These are phyloP conservation scores for Parathielavia appendiculata DNA, from an alignment of 495 filamentous ascomycete species.

Conservation along the genomic window DNA sequence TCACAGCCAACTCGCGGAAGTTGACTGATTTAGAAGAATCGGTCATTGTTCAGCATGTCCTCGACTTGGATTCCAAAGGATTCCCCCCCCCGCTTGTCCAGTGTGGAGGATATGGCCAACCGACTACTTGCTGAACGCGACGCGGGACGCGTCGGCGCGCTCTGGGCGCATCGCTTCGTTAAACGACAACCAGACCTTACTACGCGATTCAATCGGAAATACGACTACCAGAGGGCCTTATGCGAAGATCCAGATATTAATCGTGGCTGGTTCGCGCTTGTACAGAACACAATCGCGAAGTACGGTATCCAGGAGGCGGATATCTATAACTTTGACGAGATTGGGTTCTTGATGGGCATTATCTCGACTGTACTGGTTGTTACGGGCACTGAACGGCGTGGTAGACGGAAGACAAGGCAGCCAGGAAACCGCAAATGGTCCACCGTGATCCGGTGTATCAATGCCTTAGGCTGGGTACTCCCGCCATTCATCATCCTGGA, in stretches of 20 bases:
- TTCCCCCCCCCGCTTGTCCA: constrained; percentile 23
- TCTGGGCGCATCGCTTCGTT: constrained; percentile 33
- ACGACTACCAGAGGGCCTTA: constrained; percentile 34
- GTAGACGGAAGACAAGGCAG: constrained; percentile 26
- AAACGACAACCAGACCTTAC: constrained; percentile 28
- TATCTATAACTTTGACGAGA: constrained; percentile 48
- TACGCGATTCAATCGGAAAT: constrained; percentile 27
- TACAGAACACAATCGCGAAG: constrained; percentile 31
- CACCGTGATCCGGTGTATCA: constrained; percentile 28
- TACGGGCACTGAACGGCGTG: constrained; percentile 25
- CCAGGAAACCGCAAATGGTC: constrained; percentile 40
- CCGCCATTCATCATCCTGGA: constrained; percentile 5
- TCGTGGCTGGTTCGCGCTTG: constrained; percentile 32
- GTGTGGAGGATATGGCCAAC: constrained; percentile 42
- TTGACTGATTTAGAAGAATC: neutral
- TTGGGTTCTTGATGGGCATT: constrained; percentile 38
- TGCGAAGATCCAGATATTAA: constrained; percentile 38
- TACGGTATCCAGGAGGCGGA: constrained; percentile 26
- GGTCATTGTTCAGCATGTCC: constrained; percentile 25
- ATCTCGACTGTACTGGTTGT: constrained; percentile 31
- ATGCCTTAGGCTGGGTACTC: neutral
- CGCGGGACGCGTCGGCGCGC: constrained; percentile 23
- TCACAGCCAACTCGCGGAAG: too few species aligned
- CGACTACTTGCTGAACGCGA: constrained; percentile 20
- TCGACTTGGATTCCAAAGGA: constrained; percentile 32